These are phyloP conservation scores for Odontarrhena argentea DNA, from an alignment of 345 rosid genomes.

Conservation along the genomic window DNA sequence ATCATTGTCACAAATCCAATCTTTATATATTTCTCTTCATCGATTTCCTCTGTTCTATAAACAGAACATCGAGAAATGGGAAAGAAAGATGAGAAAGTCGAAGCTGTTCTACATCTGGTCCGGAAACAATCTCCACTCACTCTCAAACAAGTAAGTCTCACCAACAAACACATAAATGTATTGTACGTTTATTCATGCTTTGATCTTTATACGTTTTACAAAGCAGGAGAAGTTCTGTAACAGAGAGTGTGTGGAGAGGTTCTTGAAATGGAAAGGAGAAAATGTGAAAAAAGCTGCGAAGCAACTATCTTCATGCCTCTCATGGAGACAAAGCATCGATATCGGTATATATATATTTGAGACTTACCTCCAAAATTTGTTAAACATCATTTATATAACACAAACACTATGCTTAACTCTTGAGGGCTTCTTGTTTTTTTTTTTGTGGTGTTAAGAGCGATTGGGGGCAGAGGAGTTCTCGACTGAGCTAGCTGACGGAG, in stretches of 20 bases:
- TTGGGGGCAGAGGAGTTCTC: slow-evolving; percentile 95
- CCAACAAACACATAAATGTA: background rate
- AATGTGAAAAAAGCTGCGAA: slow-evolving; percentile 85
- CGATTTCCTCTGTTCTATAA: background rate
- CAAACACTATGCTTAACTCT: background rate
- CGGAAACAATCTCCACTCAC: slow-evolving; percentile 77
- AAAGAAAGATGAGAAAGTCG: slow-evolving; percentile 66
- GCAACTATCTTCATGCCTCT: slow-evolving; percentile 74
- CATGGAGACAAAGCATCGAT: slow-evolving; percentile 81
- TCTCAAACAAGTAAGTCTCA: slow-evolving; percentile 61
- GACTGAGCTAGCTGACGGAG: slow-evolving; percentile 76
- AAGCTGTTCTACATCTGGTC: slow-evolving; percentile 68
- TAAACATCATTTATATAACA: background rate
- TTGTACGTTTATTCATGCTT: background rate
- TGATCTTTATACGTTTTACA: background rate
- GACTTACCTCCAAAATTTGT: background rate
- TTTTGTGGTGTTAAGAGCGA: slow-evolving; percentile 44
- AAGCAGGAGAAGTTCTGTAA: slow-evolving; percentile 91
- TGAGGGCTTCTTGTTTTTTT: background rate
- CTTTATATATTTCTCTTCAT: background rate
- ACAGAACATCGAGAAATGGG: slow-evolving; percentile 52
- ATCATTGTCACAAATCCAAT: slow-evolving; percentile 13
- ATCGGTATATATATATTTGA: slow-evolving; percentile 48
- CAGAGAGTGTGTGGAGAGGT: slow-evolving; percentile 76
- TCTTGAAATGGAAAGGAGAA: slow-evolving; percentile 73